Base-by-base conservation (phyloP, 2,329 filamentous ascomycete genomes). In the Trichoderma polysporum region DNA sequence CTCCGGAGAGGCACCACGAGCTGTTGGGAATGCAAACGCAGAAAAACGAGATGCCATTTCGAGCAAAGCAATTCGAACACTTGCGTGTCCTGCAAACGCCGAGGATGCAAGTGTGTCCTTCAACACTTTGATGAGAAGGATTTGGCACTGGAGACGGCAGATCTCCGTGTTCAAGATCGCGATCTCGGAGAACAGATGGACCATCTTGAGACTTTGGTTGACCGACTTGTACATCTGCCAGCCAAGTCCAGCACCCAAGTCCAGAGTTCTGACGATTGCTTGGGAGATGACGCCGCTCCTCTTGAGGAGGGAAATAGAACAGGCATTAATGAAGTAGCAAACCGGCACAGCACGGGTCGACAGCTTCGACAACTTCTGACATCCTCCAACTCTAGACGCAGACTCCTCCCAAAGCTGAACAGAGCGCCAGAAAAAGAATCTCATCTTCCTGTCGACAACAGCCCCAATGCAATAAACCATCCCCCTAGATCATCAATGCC, bases 1-100 rank as follows among this genome's bases (percentile, higher is more conserved):
- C 17, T 62, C 1, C 47, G 59, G 25, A 52, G 59, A 53, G 59
- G 59, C 33, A 62, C 59, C 17, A 62, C 59, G 50, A 62, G 59
- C 33, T 62, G 59, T 22, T 62, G 59, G 59, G 59, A 62, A 31
- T 62, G 59, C 47, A 62, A 62, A 22, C 59, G 59, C 7, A 25
- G 59, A 7, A 62, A 62, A 22, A 53, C 47, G 7, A 49, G 49
- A 13, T 62, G 59, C 25, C 59, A 62, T 31, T 62, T 62, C 8
- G 47, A 62, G 31, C 47, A 41, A 25, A 25, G 33, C 1, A 50
- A 35, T 10, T 10, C 47, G 2, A 31, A 15, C 31, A 29, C 22
- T n/a, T 62, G 59, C 59, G 59, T 39, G 33, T 53, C 59, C 25
- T 62, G 59, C 6, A 37, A 62, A 17, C 59, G 59, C 1, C 59